These are phyloP conservation scores for Astragalus membranaceus DNA, from an alignment of 306 rosid species.

Conservation along the genomic window DNA sequence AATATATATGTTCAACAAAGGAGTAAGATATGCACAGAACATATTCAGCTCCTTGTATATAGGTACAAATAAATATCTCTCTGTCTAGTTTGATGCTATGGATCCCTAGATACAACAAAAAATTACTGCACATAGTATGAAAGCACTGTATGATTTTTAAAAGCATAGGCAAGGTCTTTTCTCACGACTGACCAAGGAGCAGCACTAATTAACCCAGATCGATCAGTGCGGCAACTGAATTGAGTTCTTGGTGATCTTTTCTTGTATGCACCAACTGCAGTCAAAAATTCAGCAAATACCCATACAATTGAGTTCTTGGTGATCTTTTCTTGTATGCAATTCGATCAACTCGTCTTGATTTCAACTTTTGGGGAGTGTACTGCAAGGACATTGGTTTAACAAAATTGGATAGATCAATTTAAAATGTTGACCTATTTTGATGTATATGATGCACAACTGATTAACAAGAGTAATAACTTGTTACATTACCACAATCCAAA, in stretches of 20 bases:
- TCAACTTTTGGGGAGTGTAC: conserved; percentile 52
- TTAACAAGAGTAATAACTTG: too few species aligned
- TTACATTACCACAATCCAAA: too few species aligned
- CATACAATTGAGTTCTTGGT: conserved; percentile 60
- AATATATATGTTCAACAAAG: background rate
- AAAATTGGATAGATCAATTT: conserved; percentile 18
- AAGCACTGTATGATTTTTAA: background rate
- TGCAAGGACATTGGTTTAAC: conserved; percentile 42
- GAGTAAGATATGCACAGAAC: background rate
- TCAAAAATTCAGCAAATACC: conserved; percentile 77
- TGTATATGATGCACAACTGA: too few species aligned
- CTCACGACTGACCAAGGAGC: conserved; percentile 67
- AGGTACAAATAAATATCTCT: background rate
- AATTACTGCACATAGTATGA: background rate
- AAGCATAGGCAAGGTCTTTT: conserved; percentile 22
- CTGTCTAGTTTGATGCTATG: background rate
- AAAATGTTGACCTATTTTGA: too few species aligned
- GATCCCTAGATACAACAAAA: background rate
- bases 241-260: conserved; percentile 61
- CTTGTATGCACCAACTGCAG: conserved; percentile 74
- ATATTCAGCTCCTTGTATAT: background rate
- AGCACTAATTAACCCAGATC: conserved; percentile 73
- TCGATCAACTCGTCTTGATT: conserved; percentile 43
- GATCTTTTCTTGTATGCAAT: conserved; percentile 66
- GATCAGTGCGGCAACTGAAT: conserved; percentile 84